Evolutionary conservation across 164 flowering plant species (phyloP), one percentile per base, ranked within the genome.

Genomic region (Chimonanthus praecox): DNA sequence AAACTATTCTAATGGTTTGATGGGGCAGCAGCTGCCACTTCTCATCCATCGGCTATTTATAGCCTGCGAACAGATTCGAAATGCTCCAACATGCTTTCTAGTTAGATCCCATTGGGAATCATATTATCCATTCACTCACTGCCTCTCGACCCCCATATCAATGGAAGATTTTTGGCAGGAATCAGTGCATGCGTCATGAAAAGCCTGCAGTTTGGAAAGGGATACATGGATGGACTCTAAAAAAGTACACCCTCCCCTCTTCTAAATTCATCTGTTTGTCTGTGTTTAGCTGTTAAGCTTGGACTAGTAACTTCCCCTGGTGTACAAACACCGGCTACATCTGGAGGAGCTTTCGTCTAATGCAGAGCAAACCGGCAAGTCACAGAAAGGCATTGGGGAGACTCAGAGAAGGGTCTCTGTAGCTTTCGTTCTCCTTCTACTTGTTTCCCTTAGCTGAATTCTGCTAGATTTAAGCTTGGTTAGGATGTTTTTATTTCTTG

Each of bases 341-440:
- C 62, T 33, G 67, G 72, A 71, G 45, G 77, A 51, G 82, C 20
- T 72, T 69, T 73, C 51, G 82, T 79, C 74, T 75, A 71, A 67
- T 69, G 72, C 78, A 44, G 69, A 63, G 85, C 84, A 72, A 73
- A 81, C 83, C 88, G 88, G 88, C 88, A 86, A 86, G 88, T 86
- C 88, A 86, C 81, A 72, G 5, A 79, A 77, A 76, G 88, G 88
- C 88, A 79, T 74, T 64, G 68, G 69, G 70, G 69, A 33, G 73
- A 72, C 84, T 82, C 81, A 0, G 16, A 49, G 58, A 62, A 3
- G 84, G 70, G 81, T 82, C 82, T 72, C 6, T 62, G 21, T 62
- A 62, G 43, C 13, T 16, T 62, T 8, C 21, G 18, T 3, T 62
- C 20, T 62, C 20, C 33, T 33, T 33, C 33, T 33, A 33, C 33